phyloP scores from a whole-genome alignment of 345 rosid genomes.

The Lepidium africanum region DNA sequence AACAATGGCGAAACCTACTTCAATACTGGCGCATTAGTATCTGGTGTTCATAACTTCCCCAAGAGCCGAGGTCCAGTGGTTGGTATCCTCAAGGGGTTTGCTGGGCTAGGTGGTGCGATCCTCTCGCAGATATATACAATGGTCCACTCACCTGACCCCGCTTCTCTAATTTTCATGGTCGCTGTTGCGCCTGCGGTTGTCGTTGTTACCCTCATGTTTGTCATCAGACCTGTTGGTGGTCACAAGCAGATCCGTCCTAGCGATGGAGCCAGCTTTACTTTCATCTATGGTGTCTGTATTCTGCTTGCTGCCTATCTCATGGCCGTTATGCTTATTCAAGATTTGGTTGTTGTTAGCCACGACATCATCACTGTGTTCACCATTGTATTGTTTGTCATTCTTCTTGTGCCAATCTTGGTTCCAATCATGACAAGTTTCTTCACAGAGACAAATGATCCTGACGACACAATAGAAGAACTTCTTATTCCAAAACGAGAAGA shows the following conservation, averaged over 20 bases:
- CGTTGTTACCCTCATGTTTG: conserved; percentile 63
- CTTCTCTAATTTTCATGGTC: conserved; percentile 89
- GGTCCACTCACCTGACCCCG: conserved; percentile 71
- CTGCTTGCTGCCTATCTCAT: conserved; percentile 78
- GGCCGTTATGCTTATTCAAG: conserved; percentile 90
- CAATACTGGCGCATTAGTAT: conserved; percentile 87
- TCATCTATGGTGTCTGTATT: conserved; percentile 72
- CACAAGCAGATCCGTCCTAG: conserved; percentile 72
- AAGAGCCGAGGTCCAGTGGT: conserved; percentile 97
- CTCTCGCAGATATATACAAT: conserved; percentile 75
- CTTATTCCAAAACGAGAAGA: conserved; percentile 44
- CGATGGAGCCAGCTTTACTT: conserved; percentile 56
- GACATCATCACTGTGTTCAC: conserved; percentile 43
- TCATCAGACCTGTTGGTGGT: conserved; percentile 90
- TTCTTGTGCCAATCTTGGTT: conserved; percentile 58
- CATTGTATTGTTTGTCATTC: conserved; percentile 49
- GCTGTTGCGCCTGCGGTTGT: conserved; percentile 91
- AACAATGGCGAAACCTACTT: conserved; percentile 97
- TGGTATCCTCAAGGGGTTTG: conserved; percentile 94
- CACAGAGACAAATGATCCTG: conserved; percentile 32
- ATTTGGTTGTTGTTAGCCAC: conserved; percentile 52
- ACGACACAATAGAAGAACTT: conserved; percentile 50
- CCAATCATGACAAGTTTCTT: conserved; percentile 54
- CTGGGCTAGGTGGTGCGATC: conserved; percentile 95
- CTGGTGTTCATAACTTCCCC: conserved; percentile 95